Conservation (phyloP, 805 yeast genomes). For the Kodamaea sagamina region DNA sequence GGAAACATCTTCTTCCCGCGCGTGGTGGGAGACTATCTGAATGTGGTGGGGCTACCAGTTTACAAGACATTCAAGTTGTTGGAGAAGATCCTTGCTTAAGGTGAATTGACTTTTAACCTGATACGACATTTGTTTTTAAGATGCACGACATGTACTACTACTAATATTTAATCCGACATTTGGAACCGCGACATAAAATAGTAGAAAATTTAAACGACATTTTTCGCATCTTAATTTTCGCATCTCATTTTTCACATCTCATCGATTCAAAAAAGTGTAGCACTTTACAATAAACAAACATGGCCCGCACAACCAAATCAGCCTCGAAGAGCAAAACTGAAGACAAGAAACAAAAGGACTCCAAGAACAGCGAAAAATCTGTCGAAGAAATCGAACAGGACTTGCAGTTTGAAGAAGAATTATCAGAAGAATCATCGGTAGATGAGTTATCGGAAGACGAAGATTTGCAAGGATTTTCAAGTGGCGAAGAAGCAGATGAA, state of each 20-base stretch:
- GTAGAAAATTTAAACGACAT: no score
- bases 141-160: no score
- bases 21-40: slow-evolving; percentile 79
- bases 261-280: slow-evolving; percentile 8
- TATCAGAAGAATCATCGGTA: slow-evolving; percentile 18
- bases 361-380: slow-evolving; percentile 22
- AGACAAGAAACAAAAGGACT: slow-evolving; percentile 13
- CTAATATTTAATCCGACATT: no score
- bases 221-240: no score
- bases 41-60: slow-evolving; percentile 86
- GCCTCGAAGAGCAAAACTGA: slow-evolving; percentile 8
- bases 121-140: background rate
- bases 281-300: background rate
- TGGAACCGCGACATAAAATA: no score
- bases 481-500: slow-evolving; percentile 28
- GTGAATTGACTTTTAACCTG: no score
- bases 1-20: slow-evolving; percentile 65
- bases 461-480: slow-evolving; percentile 26
- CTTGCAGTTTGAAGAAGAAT: slow-evolving; percentile 17
- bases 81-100: slow-evolving; percentile 24
- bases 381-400: slow-evolving; percentile 24
- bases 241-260: slow-evolving; percentile 4
- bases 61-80: slow-evolving; percentile 53
- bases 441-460: slow-evolving; percentile 25
- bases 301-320: slow-evolving; percentile 9